These are phyloP conservation scores for Clarireedia sp. DNA, from an alignment of 2,329 filamentous ascomycete genomes.

Conservation along the genomic window DNA sequence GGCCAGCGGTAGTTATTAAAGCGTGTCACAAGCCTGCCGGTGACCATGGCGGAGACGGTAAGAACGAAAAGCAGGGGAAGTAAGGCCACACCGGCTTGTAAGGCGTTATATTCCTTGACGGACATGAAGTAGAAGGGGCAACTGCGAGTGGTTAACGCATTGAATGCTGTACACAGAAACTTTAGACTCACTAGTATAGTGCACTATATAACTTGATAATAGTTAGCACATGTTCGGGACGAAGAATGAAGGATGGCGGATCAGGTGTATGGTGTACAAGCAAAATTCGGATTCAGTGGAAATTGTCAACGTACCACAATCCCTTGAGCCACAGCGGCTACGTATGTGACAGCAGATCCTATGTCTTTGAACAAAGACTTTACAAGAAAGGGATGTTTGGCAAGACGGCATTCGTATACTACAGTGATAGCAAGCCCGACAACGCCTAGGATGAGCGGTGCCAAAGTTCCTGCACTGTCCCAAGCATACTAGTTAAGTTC, in stretches of 20 bases:
- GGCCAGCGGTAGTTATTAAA: slow-evolving; percentile 44
- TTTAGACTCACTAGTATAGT: slow-evolving; percentile 18
- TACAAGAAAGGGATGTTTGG: not conserved
- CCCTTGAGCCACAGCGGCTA: not conserved
- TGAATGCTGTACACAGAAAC: slow-evolving; percentile 33
- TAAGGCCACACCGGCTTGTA: slow-evolving; percentile 39
- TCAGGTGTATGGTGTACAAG: slow-evolving; percentile 28
- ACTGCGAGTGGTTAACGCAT: slow-evolving; percentile 46
- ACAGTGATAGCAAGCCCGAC: not conserved
- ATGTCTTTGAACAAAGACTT: not conserved
- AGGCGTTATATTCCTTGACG: slow-evolving; percentile 32
- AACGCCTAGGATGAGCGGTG: slow-evolving; percentile 29
- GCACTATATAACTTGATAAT: slow-evolving; percentile 47
- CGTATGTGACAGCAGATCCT: not conserved
- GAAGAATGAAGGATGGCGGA: slow-evolving; percentile 35
- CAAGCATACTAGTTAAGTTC: slow-evolving; percentile 33
- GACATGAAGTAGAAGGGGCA: slow-evolving; percentile 41
- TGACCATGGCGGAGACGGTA: slow-evolving; percentile 39
- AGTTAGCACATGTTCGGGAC: slow-evolving; percentile 40
- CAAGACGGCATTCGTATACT: not conserved
- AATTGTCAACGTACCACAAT: not conserved
- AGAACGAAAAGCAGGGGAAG: slow-evolving; percentile 47
- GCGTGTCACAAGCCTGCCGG: slow-evolving; percentile 9
- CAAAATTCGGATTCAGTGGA: slow-evolving; percentile 1
- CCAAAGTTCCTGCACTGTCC: slow-evolving; percentile 42